These are phyloP conservation scores for Chenopodium quinoa DNA, from an alignment of 148 eudicot genomes.

Conservation along the genomic window DNA sequence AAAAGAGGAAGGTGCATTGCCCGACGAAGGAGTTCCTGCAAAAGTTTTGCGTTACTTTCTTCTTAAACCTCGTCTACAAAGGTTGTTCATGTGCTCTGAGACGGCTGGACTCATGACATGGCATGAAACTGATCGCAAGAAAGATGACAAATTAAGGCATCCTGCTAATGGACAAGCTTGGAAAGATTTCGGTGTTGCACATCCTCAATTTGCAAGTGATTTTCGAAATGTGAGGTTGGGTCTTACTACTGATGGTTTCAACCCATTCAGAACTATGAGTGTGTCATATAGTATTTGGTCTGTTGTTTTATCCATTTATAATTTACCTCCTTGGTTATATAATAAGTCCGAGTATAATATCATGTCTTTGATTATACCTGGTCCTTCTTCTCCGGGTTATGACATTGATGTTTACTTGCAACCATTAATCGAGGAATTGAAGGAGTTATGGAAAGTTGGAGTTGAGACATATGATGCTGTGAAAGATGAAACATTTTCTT, in stretches of 20 bases:
- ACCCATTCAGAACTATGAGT: conserved; percentile 18
- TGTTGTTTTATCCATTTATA: conserved; percentile 9
- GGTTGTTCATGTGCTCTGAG: conserved; percentile 13
- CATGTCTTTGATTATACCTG: no score
- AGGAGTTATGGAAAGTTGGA: no score
- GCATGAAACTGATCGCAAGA: background rate
- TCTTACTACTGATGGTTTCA: conserved; percentile 27
- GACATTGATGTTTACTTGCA: no score
- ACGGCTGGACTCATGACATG: conserved; percentile 5
- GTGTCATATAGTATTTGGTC: background rate
- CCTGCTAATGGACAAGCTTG: conserved; percentile 23
- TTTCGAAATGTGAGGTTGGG: conserved; percentile 13
- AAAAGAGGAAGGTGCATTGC: background rate
- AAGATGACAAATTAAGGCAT: conserved; percentile 13
- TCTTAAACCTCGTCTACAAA: conserved; percentile 10
- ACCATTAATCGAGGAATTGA: no score
- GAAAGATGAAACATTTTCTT: no score
- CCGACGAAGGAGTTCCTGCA: background rate
- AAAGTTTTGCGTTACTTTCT: conserved; percentile 18
- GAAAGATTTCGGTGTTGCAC: conserved; percentile 8
- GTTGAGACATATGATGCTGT: no score
- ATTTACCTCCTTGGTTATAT: conserved; percentile 14
- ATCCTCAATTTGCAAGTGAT: conserved; percentile 23
- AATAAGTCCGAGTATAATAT: background rate
- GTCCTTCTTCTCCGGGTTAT: no score